Conservation (phyloP, 305 asterid species). For the Fraxinus platypoda region DNA sequence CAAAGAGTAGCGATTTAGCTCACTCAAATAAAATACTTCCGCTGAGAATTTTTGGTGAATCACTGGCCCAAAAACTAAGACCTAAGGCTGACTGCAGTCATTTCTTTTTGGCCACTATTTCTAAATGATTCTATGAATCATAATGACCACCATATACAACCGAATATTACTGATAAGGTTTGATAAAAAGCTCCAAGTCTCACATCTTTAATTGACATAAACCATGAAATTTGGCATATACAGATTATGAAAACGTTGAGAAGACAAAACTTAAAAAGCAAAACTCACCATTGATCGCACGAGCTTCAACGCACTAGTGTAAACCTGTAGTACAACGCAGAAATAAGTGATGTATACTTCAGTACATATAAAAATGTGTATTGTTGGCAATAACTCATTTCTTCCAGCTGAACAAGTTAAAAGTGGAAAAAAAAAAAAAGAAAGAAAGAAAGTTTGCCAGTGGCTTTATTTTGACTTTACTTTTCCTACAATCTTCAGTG, state of each 20-base stretch:
- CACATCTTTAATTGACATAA: conserved; percentile 3
- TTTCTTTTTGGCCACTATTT: not conserved
- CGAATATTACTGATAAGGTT: not conserved
- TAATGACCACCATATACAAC: conserved; percentile 9
- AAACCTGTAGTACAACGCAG: conserved; percentile 61
- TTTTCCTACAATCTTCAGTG: not conserved
- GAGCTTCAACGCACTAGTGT: conserved; percentile 94
- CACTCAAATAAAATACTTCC: not conserved
- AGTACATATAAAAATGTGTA: not conserved
- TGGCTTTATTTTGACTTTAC: not conserved
- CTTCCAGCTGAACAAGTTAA: not conserved
- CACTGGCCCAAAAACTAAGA: not conserved
- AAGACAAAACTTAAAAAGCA: conserved; percentile 1
- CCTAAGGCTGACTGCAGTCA: not conserved
- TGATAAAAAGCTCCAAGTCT: conserved; percentile 11
- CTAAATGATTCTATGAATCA: not conserved
- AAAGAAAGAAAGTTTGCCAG: not conserved
- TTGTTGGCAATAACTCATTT: not conserved
- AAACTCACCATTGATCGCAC: conserved; percentile 92
- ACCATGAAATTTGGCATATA: not conserved
- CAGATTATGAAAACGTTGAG: not conserved
- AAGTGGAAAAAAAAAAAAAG: not conserved
- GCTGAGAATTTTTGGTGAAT: not conserved
- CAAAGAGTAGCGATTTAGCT: not conserved
- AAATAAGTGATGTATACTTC: not conserved